Evolutionary conservation across 805 yeast genomes (phyloP).

Genomic region (Zygosaccharomyces pseudorouxii): DNA sequence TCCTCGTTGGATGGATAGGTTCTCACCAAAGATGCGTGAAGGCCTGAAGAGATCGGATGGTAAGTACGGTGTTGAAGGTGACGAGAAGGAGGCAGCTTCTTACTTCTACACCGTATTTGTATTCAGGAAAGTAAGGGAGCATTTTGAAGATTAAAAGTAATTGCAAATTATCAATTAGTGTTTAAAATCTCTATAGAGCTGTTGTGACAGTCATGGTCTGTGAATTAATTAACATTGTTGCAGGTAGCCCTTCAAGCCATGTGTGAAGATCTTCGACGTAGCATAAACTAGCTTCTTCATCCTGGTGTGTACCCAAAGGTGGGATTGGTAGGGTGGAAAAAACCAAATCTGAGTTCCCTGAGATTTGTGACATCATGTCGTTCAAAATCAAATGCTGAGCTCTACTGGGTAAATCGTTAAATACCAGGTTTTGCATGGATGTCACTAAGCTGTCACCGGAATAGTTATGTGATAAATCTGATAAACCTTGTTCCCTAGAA

Average conservation of each 20-base stretch:
- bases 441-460: constrained; percentile 33
- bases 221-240: constrained; percentile 76
- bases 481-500: constrained; percentile 17
- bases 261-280: constrained; percentile 71
- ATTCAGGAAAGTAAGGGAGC: constrained; percentile 55
- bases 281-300: constrained; percentile 61
- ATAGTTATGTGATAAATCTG: constrained; percentile 33
- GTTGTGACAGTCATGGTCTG: constrained; percentile 96
- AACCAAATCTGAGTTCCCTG: constrained; percentile 62
- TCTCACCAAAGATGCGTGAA: constrained; percentile 58
- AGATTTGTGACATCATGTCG: constrained; percentile 68
- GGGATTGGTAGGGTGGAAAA: constrained; percentile 93
- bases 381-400: constrained; percentile 88
- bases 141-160: constrained; percentile 11
- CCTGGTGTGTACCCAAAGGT: constrained; percentile 70
- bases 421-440: constrained; percentile 44
- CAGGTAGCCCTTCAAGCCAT: constrained; percentile 82
- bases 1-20: constrained; percentile 54
- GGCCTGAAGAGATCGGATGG: constrained; percentile 77
- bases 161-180: constrained; percentile 6
- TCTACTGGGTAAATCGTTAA: constrained; percentile 84
- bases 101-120: constrained; percentile 84
- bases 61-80: constrained; percentile 79
- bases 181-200: constrained; percentile 49
- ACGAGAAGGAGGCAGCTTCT: constrained; percentile 79